Conservation (phyloP, 2,329 filamentous ascomycete species). For the Colletotrichum sp. region DNA sequence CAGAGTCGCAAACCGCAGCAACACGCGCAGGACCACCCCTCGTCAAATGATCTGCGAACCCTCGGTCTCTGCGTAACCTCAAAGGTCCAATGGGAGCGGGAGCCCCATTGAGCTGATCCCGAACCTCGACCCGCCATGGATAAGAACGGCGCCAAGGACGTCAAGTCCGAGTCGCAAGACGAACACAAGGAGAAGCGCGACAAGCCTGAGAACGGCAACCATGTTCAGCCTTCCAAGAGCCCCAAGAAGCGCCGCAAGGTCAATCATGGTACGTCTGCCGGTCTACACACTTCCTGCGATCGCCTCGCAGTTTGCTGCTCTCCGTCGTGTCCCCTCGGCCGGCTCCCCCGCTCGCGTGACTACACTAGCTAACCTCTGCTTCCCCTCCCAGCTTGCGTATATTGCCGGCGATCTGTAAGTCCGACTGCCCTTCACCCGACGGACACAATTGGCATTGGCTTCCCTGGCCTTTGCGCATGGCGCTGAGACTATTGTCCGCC, state of each 20-base stretch:
- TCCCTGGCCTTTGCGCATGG: neutral
- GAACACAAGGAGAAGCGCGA: slow-evolving; percentile 28
- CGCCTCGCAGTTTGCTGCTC: neutral
- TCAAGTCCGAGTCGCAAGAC: slow-evolving; percentile 41
- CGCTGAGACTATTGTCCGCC: neutral
- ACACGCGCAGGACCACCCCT: neutral
- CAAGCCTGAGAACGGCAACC: slow-evolving; percentile 33
- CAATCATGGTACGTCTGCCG: slow-evolving; percentile 74
- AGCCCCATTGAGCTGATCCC: slow-evolving; percentile 35
- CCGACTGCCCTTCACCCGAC: slow-evolving; percentile 29
- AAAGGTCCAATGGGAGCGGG: slow-evolving; percentile 46
- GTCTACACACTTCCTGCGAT: slow-evolving; percentile 21
- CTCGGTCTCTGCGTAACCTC: slow-evolving; percentile 47
- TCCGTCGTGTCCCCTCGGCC: slow-evolving; percentile 21
- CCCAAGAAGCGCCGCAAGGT: slow-evolving; percentile 89
- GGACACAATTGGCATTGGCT: slow-evolving; percentile 24
- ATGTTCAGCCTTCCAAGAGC: slow-evolving; percentile 48
- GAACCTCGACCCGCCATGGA: slow-evolving; percentile 31
- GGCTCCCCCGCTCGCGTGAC: slow-evolving; percentile 22
- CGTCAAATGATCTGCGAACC: slow-evolving; percentile 39
- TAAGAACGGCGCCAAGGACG: slow-evolving; percentile 39
- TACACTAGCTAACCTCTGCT: slow-evolving; percentile 25
- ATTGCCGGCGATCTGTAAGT: slow-evolving; percentile 90
- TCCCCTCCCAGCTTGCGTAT: slow-evolving; percentile 76
- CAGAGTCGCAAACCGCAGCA: neutral